Evolutionary conservation across 805 yeast genomes (phyloP), one percentile per base, ranked within the genome.

Genomic region (Schizosaccharomyces pombe): DNA sequence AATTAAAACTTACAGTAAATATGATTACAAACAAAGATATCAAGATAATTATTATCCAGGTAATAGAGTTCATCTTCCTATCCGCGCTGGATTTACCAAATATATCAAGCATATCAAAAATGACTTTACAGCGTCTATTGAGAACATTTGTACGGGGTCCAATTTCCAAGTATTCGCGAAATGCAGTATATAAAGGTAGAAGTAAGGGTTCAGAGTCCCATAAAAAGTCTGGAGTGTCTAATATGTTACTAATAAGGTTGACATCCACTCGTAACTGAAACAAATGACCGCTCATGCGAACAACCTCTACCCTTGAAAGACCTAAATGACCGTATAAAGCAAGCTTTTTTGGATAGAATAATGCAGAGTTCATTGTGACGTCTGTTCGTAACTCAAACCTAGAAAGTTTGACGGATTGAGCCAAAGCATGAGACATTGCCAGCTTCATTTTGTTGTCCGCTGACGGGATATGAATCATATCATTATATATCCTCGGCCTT

Each of bases 171-270:
- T 91, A 91, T 59, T 91, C 40, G 56, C 95, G 70, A 56, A 87
- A 79, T 1, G 96, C 96, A 34, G 73, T 72, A 66, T 91, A 91
- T 47, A 91, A 70, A 2, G 97, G 97, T 64, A 89, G 94, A 59
- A 91, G 73, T 39, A 94, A 87, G 4, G 98, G 98, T 67, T 91
- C 98, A 58, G 68, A 67, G 31, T 87, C 83, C 98, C 98, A 91
- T 66, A 91, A 91, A 63, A 85, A 86, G 58, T 85, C 95, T 0
- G 98, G 98, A 0, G 95, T 86, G 62, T 91, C 98, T 55, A 91
- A 71, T 24, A 91, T 86, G 58, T 84, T 84, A 9, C 95, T 84
- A 3, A 89, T 80, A 53, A 91, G 69, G 64, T 91, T 91, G 4
- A 91, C 96, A 66, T 91, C 97, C 12, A 87, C 95, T 53, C 97